Base-by-base conservation (phyloP, 768 basidiomycete genomes). In the Porphyrellus cyaneotinctus region DNA sequence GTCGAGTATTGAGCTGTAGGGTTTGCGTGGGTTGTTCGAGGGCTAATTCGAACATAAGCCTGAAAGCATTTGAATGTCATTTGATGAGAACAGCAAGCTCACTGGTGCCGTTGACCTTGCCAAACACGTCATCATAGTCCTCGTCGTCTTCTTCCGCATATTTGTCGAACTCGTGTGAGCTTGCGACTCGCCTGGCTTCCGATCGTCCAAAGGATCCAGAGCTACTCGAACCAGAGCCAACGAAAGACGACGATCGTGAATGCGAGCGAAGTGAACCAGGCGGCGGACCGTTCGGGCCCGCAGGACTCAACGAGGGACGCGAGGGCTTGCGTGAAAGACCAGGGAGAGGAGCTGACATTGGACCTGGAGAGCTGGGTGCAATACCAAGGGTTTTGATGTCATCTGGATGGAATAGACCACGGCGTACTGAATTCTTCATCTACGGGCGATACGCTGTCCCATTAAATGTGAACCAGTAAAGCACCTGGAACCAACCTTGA, bases 101-200 rank as follows among this genome's bases (percentile, higher is more conserved):
- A 88, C 89, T 74, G 12, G 78, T 75, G 23, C 82, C 81, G 56
- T 80, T 87, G 18, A 75, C 77, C 68, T 89, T 91, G 53, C 82
- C 92, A 69, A 98, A 95, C 11, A 97, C 85, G 67, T 97, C 95
- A 43, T 95, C 92, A 62, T 97, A 98, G 65, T 97, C 92, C 63
- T 97, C 86, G 5, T 83, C 89, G 24, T 97, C 91, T 10, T 83
- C 84, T 70, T 95, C 93, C 7, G 89, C 75, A 68, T 95, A 97
- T 66, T 92, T 93, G 20, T 80, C 81, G 57, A 95, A 85, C 66
- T 87, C 89, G 51, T 75, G 74, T 52, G 82, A 78, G 54, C 76
- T 81, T 46, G 76, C 68, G 32, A 78, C 57, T 53, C 80, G 72
- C 54, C 74, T 74, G 3, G 84, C 82, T 56, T 89, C 87, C 4